Base-by-base conservation (phyloP, 148 eudicot genomes). In the Euryodendron excelsum region DNA sequence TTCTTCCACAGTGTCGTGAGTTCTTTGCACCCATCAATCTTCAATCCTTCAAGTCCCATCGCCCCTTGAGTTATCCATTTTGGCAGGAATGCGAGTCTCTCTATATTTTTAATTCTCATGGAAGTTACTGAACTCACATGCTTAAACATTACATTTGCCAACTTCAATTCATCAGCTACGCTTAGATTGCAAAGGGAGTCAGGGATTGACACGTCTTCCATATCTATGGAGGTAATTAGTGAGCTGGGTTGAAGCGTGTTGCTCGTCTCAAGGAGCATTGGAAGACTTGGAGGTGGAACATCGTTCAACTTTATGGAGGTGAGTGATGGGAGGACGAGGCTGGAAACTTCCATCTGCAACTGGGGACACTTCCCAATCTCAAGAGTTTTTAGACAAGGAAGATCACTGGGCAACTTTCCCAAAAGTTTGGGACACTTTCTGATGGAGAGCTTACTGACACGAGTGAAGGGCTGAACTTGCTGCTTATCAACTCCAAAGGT, bases 341-440 rank as follows among this genome's bases (percentile, higher is more conserved):
- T 1, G 33, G 11, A 3, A 18, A 21, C 18, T 0, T 2, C 25
- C 33, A 58, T n/a, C 5, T 4, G 21, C 53, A 74, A 74, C 17
- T 58, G 1, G 5, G 62, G 50, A 34, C 66, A 74, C 2, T 5
- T 4, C 12, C 10, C 2, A 21, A 74, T 59, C 18, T 74, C 55
- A 1, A 74, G 18, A 2, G 12, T 27, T 34, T 9, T 27, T 36
- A 74, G 39, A 7, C 13, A 14, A 0, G 67, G 67, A 56, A 74
- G 66, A 59, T 59, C 18, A 41, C 5, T 13, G 25, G 76, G 77
- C 52, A 74, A 39, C n/a, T 37, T 74, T 2, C 67, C 65, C 27
- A 34, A 25, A 17, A 72, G 75, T 33, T 52, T 47, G 61, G 85
- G 81, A n/a, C 85, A 82, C 3, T 50, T 30, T 27, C n/a, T n/a